phyloP scores from a whole-genome alignment of 2,329 filamentous ascomycete genomes.

The Fusarium marasasianum region DNA sequence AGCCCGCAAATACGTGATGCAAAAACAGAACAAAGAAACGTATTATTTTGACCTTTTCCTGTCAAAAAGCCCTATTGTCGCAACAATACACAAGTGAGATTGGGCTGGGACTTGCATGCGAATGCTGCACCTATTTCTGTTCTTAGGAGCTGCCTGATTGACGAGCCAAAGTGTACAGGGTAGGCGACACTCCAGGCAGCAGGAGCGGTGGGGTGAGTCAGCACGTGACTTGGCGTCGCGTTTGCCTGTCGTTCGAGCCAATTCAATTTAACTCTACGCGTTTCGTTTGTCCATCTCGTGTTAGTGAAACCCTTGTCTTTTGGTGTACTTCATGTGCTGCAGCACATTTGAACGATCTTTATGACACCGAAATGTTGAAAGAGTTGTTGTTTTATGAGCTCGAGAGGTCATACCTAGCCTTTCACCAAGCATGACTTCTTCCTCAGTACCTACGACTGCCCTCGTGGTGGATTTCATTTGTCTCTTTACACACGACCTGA shows the following conservation, averaged over 20 bases:
- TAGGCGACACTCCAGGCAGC: slow-evolving; percentile 11
- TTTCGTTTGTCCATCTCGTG: background rate
- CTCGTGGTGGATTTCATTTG: slow-evolving; percentile 84
- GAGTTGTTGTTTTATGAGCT: background rate
- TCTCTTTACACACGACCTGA: slow-evolving; percentile 86
- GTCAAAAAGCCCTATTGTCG: background rate
- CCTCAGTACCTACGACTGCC: slow-evolving; percentile 59
- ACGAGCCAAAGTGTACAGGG: background rate
- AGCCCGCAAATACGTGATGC: background rate
- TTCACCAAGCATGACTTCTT: slow-evolving; percentile 27
- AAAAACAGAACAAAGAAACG: too few species aligned
- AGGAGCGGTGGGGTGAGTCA: background rate
- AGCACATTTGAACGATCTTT: background rate
- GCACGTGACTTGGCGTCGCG: slow-evolving; percentile 38
- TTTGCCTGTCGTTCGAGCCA: background rate
- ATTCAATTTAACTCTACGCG: slow-evolving; percentile 9
- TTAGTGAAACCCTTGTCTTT: background rate
- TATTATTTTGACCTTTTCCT: background rate
- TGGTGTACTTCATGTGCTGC: background rate
- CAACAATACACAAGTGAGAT: background rate
- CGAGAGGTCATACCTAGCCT: background rate
- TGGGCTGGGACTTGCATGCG: background rate
- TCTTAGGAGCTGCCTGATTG: background rate
- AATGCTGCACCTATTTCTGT: background rate
- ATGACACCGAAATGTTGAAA: slow-evolving; percentile 8